These are phyloP conservation scores for Solanum hybrid DNA, from an alignment of 305 asterid genomes.

Conservation along the genomic window DNA sequence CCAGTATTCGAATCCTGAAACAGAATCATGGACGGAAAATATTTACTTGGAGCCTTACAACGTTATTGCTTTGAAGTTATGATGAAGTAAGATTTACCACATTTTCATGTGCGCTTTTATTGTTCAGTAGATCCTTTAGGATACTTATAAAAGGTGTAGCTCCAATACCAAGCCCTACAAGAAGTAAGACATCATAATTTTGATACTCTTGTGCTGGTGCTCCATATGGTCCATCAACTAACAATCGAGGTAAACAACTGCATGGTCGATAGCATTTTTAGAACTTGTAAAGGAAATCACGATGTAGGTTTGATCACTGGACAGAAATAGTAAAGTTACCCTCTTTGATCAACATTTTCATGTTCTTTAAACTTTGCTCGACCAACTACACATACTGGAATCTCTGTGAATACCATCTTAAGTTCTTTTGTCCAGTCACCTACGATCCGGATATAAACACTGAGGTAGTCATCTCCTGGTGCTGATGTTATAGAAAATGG, in stretches of 20 bases:
- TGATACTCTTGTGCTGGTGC: constrained; percentile 88
- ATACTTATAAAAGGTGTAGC: constrained; percentile 90
- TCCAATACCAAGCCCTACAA: constrained; percentile 88
- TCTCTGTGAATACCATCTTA: constrained; percentile 57
- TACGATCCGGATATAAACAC: constrained; percentile 74
- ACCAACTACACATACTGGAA: constrained; percentile 47
- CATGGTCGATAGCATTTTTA: background rate
- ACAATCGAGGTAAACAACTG: constrained; percentile 70
- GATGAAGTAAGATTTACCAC: constrained; percentile 19
- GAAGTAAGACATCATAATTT: constrained; percentile 68
- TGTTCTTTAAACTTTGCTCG: constrained; percentile 50
- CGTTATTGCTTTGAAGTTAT: background rate
- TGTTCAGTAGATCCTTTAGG: constrained; percentile 70
- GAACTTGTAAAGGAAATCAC: background rate
- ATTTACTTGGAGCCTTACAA: background rate
- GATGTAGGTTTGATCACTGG: background rate
- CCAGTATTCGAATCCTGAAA: constrained; percentile 63
- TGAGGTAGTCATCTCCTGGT: constrained; percentile 74
- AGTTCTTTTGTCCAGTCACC: constrained; percentile 92
- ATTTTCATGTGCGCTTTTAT: constrained; percentile 46
- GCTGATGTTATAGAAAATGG: constrained; percentile 96
- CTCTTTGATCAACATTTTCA: constrained; percentile 41
- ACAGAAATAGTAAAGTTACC: constrained; percentile 26
- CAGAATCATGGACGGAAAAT: background rate
- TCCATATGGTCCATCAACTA: constrained; percentile 85